Evolutionary conservation across 129 eudicot genomes (phyloP), one percentile per base, ranked within the genome.

Genomic region (Escallonia herrerae): DNA sequence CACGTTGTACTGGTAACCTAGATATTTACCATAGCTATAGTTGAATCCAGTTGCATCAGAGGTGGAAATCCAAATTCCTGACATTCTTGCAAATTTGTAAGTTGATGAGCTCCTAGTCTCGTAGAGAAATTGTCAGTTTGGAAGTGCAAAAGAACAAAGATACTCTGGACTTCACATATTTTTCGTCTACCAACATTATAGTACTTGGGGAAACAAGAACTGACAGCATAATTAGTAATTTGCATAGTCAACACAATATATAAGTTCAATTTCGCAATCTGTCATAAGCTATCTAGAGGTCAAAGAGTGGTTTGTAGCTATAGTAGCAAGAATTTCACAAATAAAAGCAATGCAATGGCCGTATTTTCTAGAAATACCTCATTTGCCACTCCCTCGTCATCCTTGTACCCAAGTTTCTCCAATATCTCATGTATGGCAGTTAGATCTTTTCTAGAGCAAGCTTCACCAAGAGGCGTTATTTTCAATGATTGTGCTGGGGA

Each of bases 391-490:
- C 86, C 91, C 63, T 85, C 89, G 38, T 88, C 89, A 43, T 84
- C 91, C 64, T 77, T 78, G 79, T 84, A 88, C 14, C 91, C 96
- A 44, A 66, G 57, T 38, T 80, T 83, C 38, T 84, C 96, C 62
- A 88, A 58, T 58, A 88, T 75, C 61, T 84, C 91, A 71, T 87
- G 89, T 77, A 87, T 87, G 56, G 91, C 86, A 55, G 86, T 72
- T 54, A 87, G 76, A 82, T 88, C 89, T 72, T 77, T 71, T 72
- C 87, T 84, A 12, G 86, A 72, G 75, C 96, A 88, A 60, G 96
- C 96, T 59, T 84, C 96, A 33, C 84, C 96, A 42, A 88, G 77
- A 39, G 91, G 84, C 7, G 87, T 67, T 45, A 79, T 63, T 48
- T 58, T 43, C 43, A 59, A 52, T 7, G 47, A 2, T 57, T 69